Evolutionary conservation across 306 rosid genomes (phyloP).

Genomic region (Cicer cuneatum): DNA sequence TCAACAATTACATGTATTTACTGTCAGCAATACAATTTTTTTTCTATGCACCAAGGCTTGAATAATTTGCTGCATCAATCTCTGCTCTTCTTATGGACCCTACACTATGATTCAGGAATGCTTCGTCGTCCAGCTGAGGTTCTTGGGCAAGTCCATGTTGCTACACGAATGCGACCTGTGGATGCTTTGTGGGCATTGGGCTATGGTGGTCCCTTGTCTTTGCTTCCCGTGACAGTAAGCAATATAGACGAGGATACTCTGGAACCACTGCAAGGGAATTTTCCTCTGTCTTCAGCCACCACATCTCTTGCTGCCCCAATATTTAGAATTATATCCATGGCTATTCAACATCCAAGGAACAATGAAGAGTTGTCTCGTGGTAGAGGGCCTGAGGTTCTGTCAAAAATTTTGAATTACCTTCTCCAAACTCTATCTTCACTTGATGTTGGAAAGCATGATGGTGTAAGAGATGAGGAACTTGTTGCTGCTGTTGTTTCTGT

Average conservation of each 20-base stretch:
- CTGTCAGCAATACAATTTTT: constrained; percentile 25
- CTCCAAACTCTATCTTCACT: constrained; percentile 79
- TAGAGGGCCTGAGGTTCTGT: constrained; percentile 95
- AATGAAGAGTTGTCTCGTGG: constrained; percentile 86
- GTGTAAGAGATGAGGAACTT: constrained; percentile 89
- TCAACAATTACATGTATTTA: constrained; percentile 20
- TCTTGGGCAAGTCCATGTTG: constrained; percentile 99
- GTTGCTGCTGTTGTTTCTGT: constrained; percentile 90
- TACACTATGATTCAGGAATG: constrained; percentile 62
- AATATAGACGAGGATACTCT: constrained; percentile 68
- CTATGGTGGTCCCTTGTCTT: constrained; percentile 94
- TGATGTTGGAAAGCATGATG: constrained; percentile 72
- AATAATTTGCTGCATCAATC: constrained; percentile 40
- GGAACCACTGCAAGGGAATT: constrained; percentile 73
- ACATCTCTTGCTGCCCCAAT: constrained; percentile 64
- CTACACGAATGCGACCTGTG: constrained; percentile 85
- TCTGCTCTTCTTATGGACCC: constrained; percentile 42
- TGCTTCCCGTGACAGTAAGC: constrained; percentile 86
- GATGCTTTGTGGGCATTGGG: constrained; percentile 96
- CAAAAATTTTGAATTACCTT: constrained; percentile 90
- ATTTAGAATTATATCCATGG: constrained; percentile 59
- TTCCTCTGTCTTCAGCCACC: constrained; percentile 69
- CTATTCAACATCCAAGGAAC: constrained; percentile 82
- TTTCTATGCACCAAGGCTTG: constrained; percentile 37
- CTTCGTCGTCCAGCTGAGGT: constrained; percentile 98